Conservation (phyloP, 148 eudicot species). For the Amaranthus cruentus region DNA sequence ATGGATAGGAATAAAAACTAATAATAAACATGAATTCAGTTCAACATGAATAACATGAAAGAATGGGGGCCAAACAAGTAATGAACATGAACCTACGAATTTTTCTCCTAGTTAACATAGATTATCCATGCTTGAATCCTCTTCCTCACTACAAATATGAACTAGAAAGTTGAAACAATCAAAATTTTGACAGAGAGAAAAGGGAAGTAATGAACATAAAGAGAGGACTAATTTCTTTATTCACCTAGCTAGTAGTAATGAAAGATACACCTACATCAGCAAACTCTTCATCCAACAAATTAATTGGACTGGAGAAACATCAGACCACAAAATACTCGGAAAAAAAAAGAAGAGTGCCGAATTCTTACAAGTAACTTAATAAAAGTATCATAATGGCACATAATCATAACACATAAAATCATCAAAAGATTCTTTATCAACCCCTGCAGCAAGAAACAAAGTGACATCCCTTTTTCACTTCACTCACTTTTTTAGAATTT, state of each 20-base stretch:
- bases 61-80: neutral
- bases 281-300: neutral
- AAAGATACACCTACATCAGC: neutral
- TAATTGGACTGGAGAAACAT: neutral
- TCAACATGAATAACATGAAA: too few relatives aligned
- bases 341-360: neutral
- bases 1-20: too few relatives aligned
- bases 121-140: neutral
- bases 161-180: neutral
- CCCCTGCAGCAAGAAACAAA: neutral
- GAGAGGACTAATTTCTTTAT: neutral
- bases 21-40: too few relatives aligned
- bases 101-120: neutral
- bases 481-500: neutral
- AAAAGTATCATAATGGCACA: neutral
- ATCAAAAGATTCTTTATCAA: constrained; percentile 1
- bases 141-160: neutral
- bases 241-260: too few relatives aligned
- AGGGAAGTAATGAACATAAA: neutral
- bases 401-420: neutral
- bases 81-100: neutral
- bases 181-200: neutral
- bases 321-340: neutral
- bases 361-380: neutral
- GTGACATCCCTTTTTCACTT: neutral